Conservation (phyloP, 768 basidiomycete species). For the Solioccasus polychromus region DNA sequence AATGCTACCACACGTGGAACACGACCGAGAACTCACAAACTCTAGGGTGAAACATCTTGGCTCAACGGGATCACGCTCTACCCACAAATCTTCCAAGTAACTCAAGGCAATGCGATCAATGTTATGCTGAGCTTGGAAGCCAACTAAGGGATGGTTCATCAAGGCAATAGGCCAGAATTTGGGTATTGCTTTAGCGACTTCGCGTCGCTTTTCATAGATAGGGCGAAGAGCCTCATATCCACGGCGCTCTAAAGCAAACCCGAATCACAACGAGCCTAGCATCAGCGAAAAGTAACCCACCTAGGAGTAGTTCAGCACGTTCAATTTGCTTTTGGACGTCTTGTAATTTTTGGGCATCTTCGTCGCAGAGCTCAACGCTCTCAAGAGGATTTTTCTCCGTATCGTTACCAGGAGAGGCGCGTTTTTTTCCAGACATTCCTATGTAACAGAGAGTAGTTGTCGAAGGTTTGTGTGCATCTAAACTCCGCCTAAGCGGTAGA, state of each 20-base stretch:
- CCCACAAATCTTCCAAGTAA: constrained; percentile 84
- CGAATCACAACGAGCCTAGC: constrained; percentile 7
- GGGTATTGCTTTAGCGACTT: constrained; percentile 58
- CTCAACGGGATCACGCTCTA: constrained; percentile 69
- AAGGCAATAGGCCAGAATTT: constrained; percentile 88
- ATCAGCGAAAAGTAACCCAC: constrained; percentile 40
- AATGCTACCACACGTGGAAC: constrained; percentile 8
- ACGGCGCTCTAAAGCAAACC: constrained; percentile 52
- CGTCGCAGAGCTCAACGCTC: constrained; percentile 66
- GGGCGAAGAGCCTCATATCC: constrained; percentile 55
- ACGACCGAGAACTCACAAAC: constrained; percentile 61
- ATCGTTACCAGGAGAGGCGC: constrained; percentile 76
- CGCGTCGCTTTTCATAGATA: constrained; percentile 70
- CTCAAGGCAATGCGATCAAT: constrained; percentile 80
- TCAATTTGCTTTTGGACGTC: constrained; percentile 65
- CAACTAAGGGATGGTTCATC: constrained; percentile 65
- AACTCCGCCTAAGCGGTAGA: constrained; percentile 28
- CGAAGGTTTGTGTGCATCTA: constrained; percentile 21
- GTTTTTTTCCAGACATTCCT: constrained; percentile 54
- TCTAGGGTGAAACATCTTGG: constrained; percentile 81
- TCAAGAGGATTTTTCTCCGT: constrained; percentile 68
- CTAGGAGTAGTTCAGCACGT: constrained; percentile 68
- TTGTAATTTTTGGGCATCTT: constrained; percentile 67
- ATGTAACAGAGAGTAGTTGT: constrained; percentile 2
- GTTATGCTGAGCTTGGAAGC: constrained; percentile 65